These are phyloP conservation scores for Erysimum cheiri DNA, from an alignment of 441 rosid species.

Conservation along the genomic window DNA sequence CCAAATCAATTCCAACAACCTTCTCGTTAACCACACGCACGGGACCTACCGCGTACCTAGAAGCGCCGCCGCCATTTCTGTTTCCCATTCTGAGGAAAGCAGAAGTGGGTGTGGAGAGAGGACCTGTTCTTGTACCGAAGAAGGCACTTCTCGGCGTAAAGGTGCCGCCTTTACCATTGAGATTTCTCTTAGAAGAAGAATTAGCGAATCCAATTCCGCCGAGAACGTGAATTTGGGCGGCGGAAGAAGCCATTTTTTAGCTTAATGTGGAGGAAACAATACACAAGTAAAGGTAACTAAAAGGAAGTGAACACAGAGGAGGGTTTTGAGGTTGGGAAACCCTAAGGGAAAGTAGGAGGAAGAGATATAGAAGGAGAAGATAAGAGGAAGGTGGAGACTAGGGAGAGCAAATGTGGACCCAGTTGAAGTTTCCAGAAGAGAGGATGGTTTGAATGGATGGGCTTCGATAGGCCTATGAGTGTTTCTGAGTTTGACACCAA, in stretches of 20 bases:
- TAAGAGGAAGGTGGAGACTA: not conserved
- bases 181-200: conserved; percentile 42
- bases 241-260: conserved; percentile 47
- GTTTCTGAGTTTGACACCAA: conserved; percentile 1
- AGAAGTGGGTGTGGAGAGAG: conserved; percentile 44
- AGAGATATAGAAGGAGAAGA: conserved; percentile 1
- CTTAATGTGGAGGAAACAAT: not conserved
- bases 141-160: conserved; percentile 54
- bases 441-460: not conserved
- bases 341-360: conserved; percentile 11
- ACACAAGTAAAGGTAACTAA: not conserved
- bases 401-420: not conserved
- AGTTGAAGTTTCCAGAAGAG: not conserved
- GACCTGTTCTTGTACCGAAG: conserved; percentile 52
- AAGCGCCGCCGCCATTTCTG: conserved; percentile 28
- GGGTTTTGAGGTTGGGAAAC: not conserved
- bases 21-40: conserved; percentile 45
- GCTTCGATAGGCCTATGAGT: conserved; percentile 9
- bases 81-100: conserved; percentile 48
- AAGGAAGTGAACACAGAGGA: not conserved
- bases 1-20: conserved; percentile 46
- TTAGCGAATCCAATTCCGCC: conserved; percentile 55
- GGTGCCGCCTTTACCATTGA: conserved; percentile 34
- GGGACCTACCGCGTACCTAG: conserved; percentile 56
- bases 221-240: conserved; percentile 67